Evolutionary conservation across 1,139 yeast genomes (phyloP).

Genomic region (Sugiyamaella paludigena): DNA sequence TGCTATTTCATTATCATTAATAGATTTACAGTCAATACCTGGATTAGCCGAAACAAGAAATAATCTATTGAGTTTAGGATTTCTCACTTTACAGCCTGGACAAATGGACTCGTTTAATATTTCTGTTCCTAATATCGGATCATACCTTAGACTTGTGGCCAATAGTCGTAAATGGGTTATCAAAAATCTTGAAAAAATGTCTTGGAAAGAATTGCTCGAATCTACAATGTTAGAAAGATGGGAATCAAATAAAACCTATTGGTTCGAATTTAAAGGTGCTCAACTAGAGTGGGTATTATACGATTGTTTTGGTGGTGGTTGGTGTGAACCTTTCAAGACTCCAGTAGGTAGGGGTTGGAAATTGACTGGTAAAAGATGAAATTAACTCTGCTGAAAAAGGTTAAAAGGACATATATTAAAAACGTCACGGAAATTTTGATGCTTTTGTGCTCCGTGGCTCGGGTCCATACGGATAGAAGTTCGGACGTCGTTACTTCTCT

Average conservation of each 20-base stretch:
- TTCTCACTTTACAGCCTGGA: slow-evolving; percentile 53
- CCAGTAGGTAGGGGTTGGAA: slow-evolving; percentile 74
- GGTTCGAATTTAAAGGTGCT: slow-evolving; percentile 60
- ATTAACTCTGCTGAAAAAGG: too few relatives aligned
- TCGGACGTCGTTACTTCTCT: too few relatives aligned
- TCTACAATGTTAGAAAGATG: slow-evolving; percentile 49
- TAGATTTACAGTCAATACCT: slow-evolving; percentile 29
- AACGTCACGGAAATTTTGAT: too few relatives aligned
- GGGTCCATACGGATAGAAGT: too few relatives aligned
- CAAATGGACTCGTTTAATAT: slow-evolving; percentile 48
- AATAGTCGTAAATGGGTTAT: slow-evolving; percentile 52
- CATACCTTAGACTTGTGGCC: slow-evolving; percentile 49
- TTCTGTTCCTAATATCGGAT: slow-evolving; percentile 63
- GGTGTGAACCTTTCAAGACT: slow-evolving; percentile 62
- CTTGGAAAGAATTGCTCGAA: slow-evolving; percentile 56
- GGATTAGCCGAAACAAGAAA: slow-evolving; percentile 13
- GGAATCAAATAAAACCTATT: slow-evolving; percentile 46
- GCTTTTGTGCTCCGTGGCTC: too few relatives aligned
- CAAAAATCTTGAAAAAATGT: slow-evolving; percentile 43
- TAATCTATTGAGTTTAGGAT: slow-evolving; percentile 50
- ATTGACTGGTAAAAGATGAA: slow-evolving; percentile 45
- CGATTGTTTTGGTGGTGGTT: slow-evolving; percentile 67
- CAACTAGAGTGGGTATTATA: slow-evolving; percentile 62
- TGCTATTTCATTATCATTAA: slow-evolving; percentile 39
- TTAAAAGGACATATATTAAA: too few relatives aligned